Evolutionary conservation across 108 stramenopile genomes (phyloP).

Genomic region (Bacterosira constricta): DNA sequence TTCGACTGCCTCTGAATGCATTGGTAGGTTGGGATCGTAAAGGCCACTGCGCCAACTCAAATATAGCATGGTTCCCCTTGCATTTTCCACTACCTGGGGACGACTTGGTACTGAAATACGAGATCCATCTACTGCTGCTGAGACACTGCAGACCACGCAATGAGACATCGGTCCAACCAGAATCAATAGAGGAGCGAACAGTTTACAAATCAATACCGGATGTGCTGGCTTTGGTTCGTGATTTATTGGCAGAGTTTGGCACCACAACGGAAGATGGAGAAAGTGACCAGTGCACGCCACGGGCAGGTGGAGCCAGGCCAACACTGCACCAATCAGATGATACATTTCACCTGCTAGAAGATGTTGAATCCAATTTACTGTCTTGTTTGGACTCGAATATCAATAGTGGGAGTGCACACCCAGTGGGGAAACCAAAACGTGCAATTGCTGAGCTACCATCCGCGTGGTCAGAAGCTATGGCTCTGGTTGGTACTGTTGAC

Average conservation of each 20-base stretch:
- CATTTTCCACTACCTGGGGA: constrained; percentile 39
- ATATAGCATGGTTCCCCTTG: background rate
- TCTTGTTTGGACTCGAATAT: background rate
- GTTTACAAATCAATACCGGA: constrained; percentile 16
- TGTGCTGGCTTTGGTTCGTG: constrained; percentile 16
- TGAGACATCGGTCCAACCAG: constrained; percentile 8
- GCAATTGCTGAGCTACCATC: constrained; percentile 19
- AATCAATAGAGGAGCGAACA: constrained; percentile 13
- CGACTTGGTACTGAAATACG: constrained; percentile 60
- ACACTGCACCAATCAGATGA: constrained; percentile 2
- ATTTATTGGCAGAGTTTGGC: constrained; percentile 6
- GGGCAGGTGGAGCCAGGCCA: background rate
- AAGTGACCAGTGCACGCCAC: constrained; percentile 9
- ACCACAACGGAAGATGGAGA: background rate
- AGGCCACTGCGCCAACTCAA: background rate
- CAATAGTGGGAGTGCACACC: background rate
- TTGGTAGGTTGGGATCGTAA: background rate
- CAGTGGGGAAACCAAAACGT: background rate
- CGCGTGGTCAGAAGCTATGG: background rate
- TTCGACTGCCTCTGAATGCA: constrained; percentile 8
- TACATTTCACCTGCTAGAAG: constrained; percentile 4
- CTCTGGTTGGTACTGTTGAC: constrained; percentile 17
- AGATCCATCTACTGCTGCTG: constrained; percentile 59
- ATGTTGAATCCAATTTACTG: constrained; percentile 13
- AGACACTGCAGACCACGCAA: constrained; percentile 13